Evolutionary conservation across 805 yeast genomes (phyloP), one percentile per base, ranked within the genome.

Genomic region (Scheffersomyces spartinae): DNA sequence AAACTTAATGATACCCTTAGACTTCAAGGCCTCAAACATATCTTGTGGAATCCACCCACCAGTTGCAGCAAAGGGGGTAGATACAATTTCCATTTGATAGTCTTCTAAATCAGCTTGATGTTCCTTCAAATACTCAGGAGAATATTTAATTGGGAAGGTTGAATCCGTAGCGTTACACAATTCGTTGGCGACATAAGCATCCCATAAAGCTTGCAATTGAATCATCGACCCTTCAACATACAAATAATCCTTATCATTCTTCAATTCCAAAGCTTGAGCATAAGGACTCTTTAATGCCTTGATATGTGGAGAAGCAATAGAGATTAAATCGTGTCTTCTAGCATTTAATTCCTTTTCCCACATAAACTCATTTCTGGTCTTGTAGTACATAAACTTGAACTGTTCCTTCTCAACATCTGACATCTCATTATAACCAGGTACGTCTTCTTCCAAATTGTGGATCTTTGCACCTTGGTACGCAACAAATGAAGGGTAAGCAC

Each of bases 41-140:
- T 84, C 94, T 46, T 84, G 95, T 10, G 97, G 95, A 30, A 91
- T 69, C 95, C 96, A 88, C 4, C 95, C 95, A 28, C 81, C 79
- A 13, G 95, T 80, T 24, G 88, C 88, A 16, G 82, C 77, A 52
- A 84, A 86, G 21, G 96, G 95, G 26, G 74, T 66, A 5, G 74
- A 61, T 18, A 77, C 66, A 24, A 80, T 53, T 38, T 71, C 73
- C 35, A 68, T 56, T 51, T 83, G 88, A 58, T 82, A 80, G 16
- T 62, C 67, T 31, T 69, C 74, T 39, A 83, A 61, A 14, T 66
- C 68, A 13, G 58, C 42, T 26, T 70, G 71, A 43, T 75, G 79
- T 26, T 58, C 48, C 31, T 72, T 71, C 22, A 80, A 51, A 35
- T 71, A 76, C 22, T 61, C 70, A 21, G 72, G 75, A 19, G 71